Evolutionary conservation across 1,284 basidiomycete species (phyloP).

Genomic region (Puccinia coronata): DNA sequence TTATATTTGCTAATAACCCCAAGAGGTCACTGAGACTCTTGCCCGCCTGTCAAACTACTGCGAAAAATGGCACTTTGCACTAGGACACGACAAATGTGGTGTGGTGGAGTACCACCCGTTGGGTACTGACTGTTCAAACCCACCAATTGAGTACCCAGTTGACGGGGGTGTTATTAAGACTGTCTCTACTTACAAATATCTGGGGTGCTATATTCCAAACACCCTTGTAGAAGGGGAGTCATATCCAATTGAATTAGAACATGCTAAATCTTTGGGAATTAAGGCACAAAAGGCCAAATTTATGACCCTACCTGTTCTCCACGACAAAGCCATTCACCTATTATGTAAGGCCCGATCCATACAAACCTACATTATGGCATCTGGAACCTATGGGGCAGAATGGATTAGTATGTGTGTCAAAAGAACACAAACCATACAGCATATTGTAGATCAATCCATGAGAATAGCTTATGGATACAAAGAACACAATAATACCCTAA

Average conservation of each 20-base stretch:
- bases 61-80: constrained; percentile 12
- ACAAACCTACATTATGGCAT: neutral
- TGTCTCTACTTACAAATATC: neutral
- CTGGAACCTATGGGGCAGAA: neutral
- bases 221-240: neutral
- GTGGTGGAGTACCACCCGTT: neutral
- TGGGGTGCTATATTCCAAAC: constrained; percentile 11
- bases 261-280: neutral
- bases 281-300: neutral
- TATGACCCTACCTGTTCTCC: neutral
- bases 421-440: neutral
- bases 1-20: neutral
- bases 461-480: neutral
- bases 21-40: neutral
- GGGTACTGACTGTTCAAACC: neutral
- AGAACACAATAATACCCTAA: neutral
- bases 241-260: neutral
- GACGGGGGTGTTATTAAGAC: neutral
- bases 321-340: neutral
- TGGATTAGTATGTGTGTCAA: constrained; percentile 1
- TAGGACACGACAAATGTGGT: constrained; percentile 20
- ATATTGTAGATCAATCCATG: neutral
- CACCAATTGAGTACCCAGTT: neutral
- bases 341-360: neutral
- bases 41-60: neutral